Conservation (phyloP, 2,329 filamentous ascomycete species). For the Beauveria caledonica region DNA sequence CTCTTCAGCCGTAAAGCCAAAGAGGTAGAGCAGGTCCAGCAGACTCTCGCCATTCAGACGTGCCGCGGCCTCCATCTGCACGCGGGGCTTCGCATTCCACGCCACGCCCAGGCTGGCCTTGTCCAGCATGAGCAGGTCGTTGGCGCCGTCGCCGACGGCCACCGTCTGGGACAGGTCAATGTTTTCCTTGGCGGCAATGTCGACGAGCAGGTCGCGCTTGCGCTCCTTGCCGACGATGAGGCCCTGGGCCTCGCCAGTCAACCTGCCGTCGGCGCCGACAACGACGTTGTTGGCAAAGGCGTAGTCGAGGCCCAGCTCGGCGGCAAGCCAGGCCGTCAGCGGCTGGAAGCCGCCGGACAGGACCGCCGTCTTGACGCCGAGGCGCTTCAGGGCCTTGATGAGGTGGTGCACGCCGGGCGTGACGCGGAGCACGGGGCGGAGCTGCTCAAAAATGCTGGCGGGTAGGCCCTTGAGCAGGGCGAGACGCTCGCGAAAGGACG, state of each 20-base stretch:
- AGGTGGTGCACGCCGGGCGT: slow-evolving; percentile 74
- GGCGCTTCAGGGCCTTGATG: slow-evolving; percentile 61
- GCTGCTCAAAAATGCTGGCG: slow-evolving; percentile 66
- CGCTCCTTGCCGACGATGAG: slow-evolving; percentile 68
- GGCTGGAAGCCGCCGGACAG: slow-evolving; percentile 89
- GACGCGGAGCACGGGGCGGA: slow-evolving; percentile 68
- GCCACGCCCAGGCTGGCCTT: slow-evolving; percentile 70
- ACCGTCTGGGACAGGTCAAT: slow-evolving; percentile 59
- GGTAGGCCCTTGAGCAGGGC: slow-evolving; percentile 73
- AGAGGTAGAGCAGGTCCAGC: slow-evolving; percentile 63
- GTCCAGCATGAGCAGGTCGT: slow-evolving; percentile 73
- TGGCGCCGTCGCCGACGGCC: slow-evolving; percentile 74
- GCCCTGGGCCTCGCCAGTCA: slow-evolving; percentile 67
- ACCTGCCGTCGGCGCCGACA: slow-evolving; percentile 44
- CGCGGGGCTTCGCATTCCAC: slow-evolving; percentile 76
- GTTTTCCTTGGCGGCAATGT: slow-evolving; percentile 61
- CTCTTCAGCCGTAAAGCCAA: slow-evolving; percentile 64
- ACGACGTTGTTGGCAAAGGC: slow-evolving; percentile 81
- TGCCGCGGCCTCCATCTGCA: slow-evolving; percentile 68
- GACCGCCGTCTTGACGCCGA: slow-evolving; percentile 84
- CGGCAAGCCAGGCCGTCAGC: slow-evolving; percentile 77
- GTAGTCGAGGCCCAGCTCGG: slow-evolving; percentile 74
- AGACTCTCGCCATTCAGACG: slow-evolving; percentile 64
- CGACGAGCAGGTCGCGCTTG: slow-evolving; percentile 62
- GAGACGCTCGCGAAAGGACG: slow-evolving; percentile 73